Percentiles rank a stretch among this genome's conserved stretches.
Conservation (phyloP, 129 eudicot genomes). For the Flaveria linearis region DNA sequence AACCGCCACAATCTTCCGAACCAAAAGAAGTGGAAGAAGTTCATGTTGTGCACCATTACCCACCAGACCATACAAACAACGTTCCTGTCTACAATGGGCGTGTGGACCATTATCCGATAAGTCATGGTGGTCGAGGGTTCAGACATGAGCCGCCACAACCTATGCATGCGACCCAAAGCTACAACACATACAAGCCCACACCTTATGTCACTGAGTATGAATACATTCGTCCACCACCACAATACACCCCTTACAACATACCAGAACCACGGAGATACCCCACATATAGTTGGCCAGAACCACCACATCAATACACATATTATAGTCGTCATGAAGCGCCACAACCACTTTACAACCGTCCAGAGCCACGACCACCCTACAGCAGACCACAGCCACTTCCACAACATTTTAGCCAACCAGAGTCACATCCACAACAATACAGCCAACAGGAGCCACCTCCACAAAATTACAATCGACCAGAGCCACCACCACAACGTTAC, state of each 20-base stretch:
- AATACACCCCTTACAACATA: conserved; percentile 27
- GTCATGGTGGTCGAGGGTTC: conserved; percentile 36
- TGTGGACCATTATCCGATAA: conserved; percentile 24
- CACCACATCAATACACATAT: conserved; percentile 32
- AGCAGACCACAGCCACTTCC: not conserved
- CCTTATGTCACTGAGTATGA: conserved; percentile 69
- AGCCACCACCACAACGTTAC: conserved; percentile 1
- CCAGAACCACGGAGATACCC: conserved; percentile 17
- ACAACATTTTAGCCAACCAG: conserved; percentile 4
- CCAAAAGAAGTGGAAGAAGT: conserved; percentile 60
- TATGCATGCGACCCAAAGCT: conserved; percentile 51
- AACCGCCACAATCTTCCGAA: conserved; percentile 34
- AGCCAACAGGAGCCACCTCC: conserved; percentile 8
- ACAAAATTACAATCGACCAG: conserved; percentile 6
- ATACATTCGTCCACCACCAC: conserved; percentile 49
- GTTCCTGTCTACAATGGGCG: conserved; percentile 38
- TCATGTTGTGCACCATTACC: conserved; percentile 60
- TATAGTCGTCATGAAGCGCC: conserved; percentile 23
- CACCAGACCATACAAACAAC: conserved; percentile 46
- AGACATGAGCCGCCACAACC: conserved; percentile 44
- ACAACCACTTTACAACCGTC: conserved; percentile 4
- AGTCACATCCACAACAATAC: not conserved
- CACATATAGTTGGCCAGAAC: conserved; percentile 13
- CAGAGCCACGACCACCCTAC: not conserved
- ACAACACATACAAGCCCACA: conserved; percentile 62